Evolutionary conservation across 2,329 filamentous ascomycete genomes (phyloP).

Genomic region (Cercospora beticola): DNA sequence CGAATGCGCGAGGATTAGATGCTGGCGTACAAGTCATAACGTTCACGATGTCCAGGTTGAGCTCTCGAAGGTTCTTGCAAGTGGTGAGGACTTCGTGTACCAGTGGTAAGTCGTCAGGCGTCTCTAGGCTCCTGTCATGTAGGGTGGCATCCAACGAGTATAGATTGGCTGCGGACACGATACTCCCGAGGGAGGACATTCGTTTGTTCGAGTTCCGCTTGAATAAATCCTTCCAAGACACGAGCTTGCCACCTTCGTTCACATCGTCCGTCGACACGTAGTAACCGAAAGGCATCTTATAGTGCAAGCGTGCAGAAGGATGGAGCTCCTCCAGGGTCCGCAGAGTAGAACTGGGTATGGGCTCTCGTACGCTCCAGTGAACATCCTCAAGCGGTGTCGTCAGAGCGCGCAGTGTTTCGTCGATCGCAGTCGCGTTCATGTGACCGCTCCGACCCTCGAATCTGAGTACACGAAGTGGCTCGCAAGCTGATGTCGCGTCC

Average conservation of each 20-base stretch:
- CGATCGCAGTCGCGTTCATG: background rate
- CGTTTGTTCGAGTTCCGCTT: background rate
- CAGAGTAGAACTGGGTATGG: background rate
- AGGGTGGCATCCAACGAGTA: background rate
- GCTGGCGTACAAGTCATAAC: background rate
- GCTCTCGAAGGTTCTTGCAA: background rate
- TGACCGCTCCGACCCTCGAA: background rate
- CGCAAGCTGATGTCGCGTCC: background rate
- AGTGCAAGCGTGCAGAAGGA: background rate
- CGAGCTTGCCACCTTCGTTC: background rate
- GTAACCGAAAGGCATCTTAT: background rate
- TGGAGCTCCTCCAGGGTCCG: background rate
- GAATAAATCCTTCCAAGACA: background rate
- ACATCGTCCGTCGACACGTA: background rate
- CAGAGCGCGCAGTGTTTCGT: background rate
- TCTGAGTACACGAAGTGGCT: background rate
- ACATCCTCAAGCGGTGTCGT: background rate
- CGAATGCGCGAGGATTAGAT: background rate
- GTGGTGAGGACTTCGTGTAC: background rate
- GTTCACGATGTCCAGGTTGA: background rate
- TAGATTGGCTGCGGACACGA: background rate
- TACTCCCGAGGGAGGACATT: background rate
- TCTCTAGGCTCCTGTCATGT: background rate
- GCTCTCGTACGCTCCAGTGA: background rate
- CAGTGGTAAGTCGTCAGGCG: background rate